Evolutionary conservation across 2,329 filamentous ascomycete species (phyloP).

Genomic region (Talaromyces sp.): DNA sequence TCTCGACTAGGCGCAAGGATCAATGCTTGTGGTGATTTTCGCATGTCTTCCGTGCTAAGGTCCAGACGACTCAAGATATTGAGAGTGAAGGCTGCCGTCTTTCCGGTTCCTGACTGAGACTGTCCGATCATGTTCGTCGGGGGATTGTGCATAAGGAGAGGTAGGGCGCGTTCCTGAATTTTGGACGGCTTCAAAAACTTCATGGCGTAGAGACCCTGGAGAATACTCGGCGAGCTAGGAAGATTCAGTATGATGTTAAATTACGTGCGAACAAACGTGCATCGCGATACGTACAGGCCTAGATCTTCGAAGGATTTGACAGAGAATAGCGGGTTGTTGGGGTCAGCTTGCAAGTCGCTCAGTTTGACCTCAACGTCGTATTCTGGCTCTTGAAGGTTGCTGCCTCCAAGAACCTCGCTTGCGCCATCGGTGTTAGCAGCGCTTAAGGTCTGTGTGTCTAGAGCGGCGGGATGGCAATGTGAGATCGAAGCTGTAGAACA

Average conservation of each 20-base stretch:
- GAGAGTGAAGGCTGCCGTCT: conserved; percentile 93
- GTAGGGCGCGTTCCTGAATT: conserved; percentile 91
- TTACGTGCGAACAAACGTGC: background rate
- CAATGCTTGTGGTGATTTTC: conserved; percentile 67
- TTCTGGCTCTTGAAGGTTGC: conserved; percentile 61
- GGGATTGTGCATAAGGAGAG: conserved; percentile 80
- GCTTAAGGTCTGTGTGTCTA: conserved; percentile 11
- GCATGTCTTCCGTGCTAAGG: conserved; percentile 56
- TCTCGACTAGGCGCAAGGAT: conserved; percentile 90
- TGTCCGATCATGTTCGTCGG: conserved; percentile 93
- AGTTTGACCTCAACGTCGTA: conserved; percentile 92
- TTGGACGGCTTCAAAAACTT: conserved; percentile 94
- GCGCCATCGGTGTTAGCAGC: conserved; percentile 34
- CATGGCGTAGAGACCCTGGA: conserved; percentile 72
- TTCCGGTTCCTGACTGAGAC: conserved; percentile 98
- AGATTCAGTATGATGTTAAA: conserved; percentile 1
- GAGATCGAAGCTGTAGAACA: conserved; percentile 17
- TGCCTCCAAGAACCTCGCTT: conserved; percentile 38
- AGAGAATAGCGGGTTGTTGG: conserved; percentile 81
- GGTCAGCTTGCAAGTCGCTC: conserved; percentile 79
- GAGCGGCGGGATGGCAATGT: conserved; percentile 9
- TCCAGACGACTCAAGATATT: conserved; percentile 87
- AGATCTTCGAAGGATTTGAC: conserved; percentile 79
- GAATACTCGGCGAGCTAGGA: conserved; percentile 56
- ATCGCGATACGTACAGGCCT: conserved; percentile 62